Percentiles rank a stretch among this genome's conserved stretches.
These are phyloP conservation scores for Epichloe coenophiala DNA, from an alignment of 2,329 filamentous ascomycete genomes.

Conservation along the genomic window DNA sequence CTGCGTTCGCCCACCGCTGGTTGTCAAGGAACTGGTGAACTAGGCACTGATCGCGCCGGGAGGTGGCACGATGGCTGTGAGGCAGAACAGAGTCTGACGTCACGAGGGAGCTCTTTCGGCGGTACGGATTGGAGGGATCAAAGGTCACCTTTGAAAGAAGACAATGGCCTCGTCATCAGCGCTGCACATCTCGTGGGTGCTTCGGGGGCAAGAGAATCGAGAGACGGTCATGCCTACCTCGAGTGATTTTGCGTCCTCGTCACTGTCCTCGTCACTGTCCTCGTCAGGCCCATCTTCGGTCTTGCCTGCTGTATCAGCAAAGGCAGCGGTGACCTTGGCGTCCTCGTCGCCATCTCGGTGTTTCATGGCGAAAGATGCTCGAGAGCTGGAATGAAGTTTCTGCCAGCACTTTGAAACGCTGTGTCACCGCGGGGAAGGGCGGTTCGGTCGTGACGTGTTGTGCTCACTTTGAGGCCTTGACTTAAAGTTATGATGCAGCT, in stretches of 20 bases:
- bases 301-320: conserved; percentile 8
- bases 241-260: conserved; percentile 32
- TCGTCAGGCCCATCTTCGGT: not conserved
- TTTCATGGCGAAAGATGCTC: not conserved
- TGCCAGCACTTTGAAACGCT: not conserved
- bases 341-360: conserved; percentile 11
- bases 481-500: no score
- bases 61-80: conserved; percentile 12
- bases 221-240: conserved; percentile 28
- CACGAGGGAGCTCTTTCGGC: conserved; percentile 54
- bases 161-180: not conserved
- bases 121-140: conserved; percentile 44
- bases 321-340: conserved; percentile 8
- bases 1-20: conserved; percentile 28
- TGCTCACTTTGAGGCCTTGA: no score
- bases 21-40: conserved; percentile 52
- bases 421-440: not conserved
- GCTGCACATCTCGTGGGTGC: not conserved
- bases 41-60: conserved; percentile 41
- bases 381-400: not conserved
- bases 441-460: no score
- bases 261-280: conserved; percentile 21
- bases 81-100: conserved; percentile 30
- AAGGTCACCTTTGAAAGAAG: conserved; percentile 41
- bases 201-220: not conserved